These are phyloP conservation scores for Mucor indicus DNA, from an alignment of 371 early-diverging fungal genomes.

Conservation along the genomic window DNA sequence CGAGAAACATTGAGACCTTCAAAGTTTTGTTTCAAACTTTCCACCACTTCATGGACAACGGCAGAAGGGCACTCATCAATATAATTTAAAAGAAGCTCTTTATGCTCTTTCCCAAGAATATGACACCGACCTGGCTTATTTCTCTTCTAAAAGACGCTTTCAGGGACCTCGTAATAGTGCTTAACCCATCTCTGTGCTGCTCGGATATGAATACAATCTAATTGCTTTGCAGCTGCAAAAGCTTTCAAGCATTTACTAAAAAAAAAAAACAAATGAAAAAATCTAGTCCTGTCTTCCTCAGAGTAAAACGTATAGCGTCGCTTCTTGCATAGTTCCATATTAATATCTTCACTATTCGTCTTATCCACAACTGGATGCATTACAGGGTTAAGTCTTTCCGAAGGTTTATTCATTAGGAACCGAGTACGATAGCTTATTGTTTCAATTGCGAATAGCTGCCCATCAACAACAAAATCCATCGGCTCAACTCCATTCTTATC, in stretches of 20 bases:
- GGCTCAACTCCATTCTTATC: conserved; percentile 13
- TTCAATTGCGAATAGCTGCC: conserved; percentile 15
- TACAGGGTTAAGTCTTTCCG: conserved; percentile 6
- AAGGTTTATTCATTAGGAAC: conserved; percentile 14
- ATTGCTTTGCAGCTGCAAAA: conserved; percentile 12
- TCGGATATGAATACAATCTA: conserved; percentile 14
- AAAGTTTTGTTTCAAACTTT: conserved; percentile 14
- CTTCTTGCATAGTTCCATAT: conserved; percentile 18
- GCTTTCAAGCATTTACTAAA: conserved; percentile 15
- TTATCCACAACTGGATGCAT: conserved; percentile 8
- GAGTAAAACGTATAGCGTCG: conserved; percentile 20
- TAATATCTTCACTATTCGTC: conserved; percentile 10
- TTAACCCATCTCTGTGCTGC: conserved; percentile 23
- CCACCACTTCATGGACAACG: conserved; percentile 15
- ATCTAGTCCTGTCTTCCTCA: conserved; percentile 17
- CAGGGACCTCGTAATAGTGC: conserved; percentile 16
- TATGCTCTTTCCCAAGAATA: conserved; percentile 10
- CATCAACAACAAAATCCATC: conserved; percentile 17
- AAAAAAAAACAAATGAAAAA: conserved; percentile 22
- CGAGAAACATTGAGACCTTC: conserved; percentile 16
- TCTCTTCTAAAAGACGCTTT: conserved; percentile 12
- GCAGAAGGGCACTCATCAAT: conserved; percentile 17
- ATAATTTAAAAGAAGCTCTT: conserved; percentile 13
- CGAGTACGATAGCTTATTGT: conserved; percentile 11
- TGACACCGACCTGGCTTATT: conserved; percentile 6